A percentile compares a stretch with the other conserved stretches of the same genome.
Conservation (phyloP, 2,329 filamentous ascomycete species). For the Beauveria asiatica region DNA sequence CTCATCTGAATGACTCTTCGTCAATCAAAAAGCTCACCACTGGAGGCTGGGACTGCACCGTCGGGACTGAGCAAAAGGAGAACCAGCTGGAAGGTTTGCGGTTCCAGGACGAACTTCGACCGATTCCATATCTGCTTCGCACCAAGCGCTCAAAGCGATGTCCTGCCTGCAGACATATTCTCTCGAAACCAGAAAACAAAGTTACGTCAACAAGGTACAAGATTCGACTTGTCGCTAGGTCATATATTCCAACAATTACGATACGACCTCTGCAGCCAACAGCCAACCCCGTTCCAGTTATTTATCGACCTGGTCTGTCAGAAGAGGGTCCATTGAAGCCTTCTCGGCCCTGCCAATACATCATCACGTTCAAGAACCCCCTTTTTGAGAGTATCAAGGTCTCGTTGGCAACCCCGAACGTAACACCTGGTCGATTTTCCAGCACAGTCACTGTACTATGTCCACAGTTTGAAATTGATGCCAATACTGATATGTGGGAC, state of each 20-base stretch:
- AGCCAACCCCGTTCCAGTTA: conserved; percentile 25
- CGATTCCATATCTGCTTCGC: conserved; percentile 72
- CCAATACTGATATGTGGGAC: conserved; percentile 82
- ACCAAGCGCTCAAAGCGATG: conserved; percentile 94
- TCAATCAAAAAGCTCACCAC: conserved; percentile 51
- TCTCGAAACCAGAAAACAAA: conserved; percentile 89
- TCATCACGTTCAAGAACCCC: conserved; percentile 87
- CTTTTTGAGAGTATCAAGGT: conserved; percentile 87
- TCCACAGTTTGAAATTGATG: conserved; percentile 87
- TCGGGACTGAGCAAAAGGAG: conserved; percentile 39
- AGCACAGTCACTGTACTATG: conserved; percentile 86
- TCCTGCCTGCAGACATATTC: conserved; percentile 84
- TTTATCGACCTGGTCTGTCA: conserved; percentile 22
- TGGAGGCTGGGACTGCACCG: conserved; percentile 56
- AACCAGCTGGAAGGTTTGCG: conserved; percentile 45
- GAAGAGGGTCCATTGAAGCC: conserved; percentile 39
- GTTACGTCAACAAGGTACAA: conserved; percentile 83
- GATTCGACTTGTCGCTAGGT: conserved; percentile 80
- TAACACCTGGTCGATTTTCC: conserved; percentile 66
- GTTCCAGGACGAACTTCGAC: conserved; percentile 68
- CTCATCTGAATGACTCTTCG: conserved; percentile 51
- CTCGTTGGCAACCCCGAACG: conserved; percentile 74
- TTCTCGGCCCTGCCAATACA: conserved; percentile 61
- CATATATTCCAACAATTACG: conserved; percentile 76
- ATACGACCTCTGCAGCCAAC: conserved; percentile 53